A percentile compares a stretch with the other conserved stretches of the same genome.
Evolutionary conservation across 805 yeast species (phyloP).

Genomic region (Candida xiaguanensis): DNA sequence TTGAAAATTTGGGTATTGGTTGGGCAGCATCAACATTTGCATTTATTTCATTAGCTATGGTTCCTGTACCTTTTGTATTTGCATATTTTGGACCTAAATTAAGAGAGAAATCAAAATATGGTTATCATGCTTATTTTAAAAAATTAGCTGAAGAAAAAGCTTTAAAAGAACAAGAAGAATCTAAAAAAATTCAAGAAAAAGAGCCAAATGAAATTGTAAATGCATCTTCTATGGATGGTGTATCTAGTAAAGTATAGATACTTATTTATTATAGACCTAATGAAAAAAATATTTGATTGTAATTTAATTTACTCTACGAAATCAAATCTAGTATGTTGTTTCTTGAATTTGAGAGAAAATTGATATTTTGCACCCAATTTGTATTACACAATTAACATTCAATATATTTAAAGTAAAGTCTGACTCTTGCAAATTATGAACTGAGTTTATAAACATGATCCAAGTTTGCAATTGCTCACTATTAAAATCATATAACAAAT

Average conservation of each 20-base stretch:
- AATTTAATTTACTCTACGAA: too few species aligned
- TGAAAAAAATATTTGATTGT: background rate
- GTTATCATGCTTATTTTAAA: slow-evolving; percentile 46
- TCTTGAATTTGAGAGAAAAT: too few species aligned
- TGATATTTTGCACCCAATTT: too few species aligned
- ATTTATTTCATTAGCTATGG: slow-evolving; percentile 62
- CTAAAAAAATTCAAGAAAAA: background rate
- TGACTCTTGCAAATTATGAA: too few species aligned
- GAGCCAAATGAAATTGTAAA: background rate
- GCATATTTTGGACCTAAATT: slow-evolving; percentile 53
- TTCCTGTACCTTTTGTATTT: slow-evolving; percentile 74
- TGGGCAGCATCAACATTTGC: slow-evolving; percentile 77
- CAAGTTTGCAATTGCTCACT: too few species aligned
- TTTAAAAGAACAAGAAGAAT: slow-evolving; percentile 9
- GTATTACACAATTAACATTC: too few species aligned
- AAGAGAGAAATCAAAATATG: slow-evolving; percentile 56
- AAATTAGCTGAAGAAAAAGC: slow-evolving; percentile 16
- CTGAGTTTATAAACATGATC: too few species aligned
- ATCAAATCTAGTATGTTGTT: too few species aligned
- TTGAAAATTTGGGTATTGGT: slow-evolving; percentile 60
- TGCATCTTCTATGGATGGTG: background rate
- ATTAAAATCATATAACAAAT: too few species aligned
- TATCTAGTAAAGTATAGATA: too few species aligned
- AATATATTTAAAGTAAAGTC: too few species aligned
- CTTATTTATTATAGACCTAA: background rate